These are phyloP conservation scores for Talaromyces thailandensis DNA, from an alignment of 495 filamentous ascomycete species.

Conservation along the genomic window DNA sequence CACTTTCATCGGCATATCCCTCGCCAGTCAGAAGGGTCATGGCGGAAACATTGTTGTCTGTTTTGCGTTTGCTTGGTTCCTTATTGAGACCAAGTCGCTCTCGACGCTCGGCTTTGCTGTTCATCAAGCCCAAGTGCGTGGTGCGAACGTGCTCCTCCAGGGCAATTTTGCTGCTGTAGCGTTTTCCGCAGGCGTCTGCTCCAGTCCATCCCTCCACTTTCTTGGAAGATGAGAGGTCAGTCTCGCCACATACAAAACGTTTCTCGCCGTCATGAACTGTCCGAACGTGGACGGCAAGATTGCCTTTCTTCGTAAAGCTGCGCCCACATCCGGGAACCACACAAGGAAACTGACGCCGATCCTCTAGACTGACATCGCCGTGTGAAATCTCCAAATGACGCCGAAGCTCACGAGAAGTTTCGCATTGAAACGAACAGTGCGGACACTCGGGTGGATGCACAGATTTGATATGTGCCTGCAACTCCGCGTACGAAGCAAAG, in stretches of 20 bases:
- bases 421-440: constrained; percentile 58
- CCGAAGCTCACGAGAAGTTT: constrained; percentile 50
- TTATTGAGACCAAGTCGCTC: constrained; percentile 25
- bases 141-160: constrained; percentile 76
- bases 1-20: constrained; percentile 43
- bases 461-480: constrained; percentile 61
- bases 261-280: constrained; percentile 60
- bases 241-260: constrained; percentile 64
- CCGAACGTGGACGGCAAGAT: constrained; percentile 69
- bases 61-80: constrained; percentile 11
- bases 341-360: constrained; percentile 56
- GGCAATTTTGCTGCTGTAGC: constrained; percentile 59
- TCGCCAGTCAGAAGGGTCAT: constrained; percentile 49
- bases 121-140: constrained; percentile 54
- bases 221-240: constrained; percentile 47
- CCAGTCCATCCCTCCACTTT: constrained; percentile 53
- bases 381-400: constrained; percentile 65
- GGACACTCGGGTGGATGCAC: constrained; percentile 68
- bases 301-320: constrained; percentile 67
- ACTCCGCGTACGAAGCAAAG: constrained; percentile 61
- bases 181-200: constrained; percentile 57
- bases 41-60: constrained; percentile 18
- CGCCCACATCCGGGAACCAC: constrained; percentile 54
- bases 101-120: constrained; percentile 34
- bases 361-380: constrained; percentile 48